Base-by-base conservation (phyloP, 306 rosid species). In the Medicago arabica region DNA sequence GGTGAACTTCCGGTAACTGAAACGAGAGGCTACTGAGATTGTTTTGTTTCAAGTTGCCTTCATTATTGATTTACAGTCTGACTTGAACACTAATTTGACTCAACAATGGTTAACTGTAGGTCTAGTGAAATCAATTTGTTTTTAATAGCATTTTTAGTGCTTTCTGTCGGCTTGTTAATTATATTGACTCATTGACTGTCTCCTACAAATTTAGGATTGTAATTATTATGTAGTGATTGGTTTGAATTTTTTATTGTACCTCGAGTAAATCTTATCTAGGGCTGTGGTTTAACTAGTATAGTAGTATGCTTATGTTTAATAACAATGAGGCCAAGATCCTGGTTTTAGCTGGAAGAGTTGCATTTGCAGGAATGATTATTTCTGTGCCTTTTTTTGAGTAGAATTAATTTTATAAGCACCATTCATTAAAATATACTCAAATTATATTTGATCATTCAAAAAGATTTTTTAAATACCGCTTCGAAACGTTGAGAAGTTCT, bases 1-100 rank as follows among this genome's bases (percentile, higher is more conserved):
- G 60, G 76, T 23, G 83, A 87, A 47, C 53, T 68, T 67, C 75
- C 73, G 17, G 51, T 57, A 36, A 83, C 74, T 14, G 83, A 71
- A 61, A 81, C 80, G 40, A 62, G 67, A 59, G 82, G 64, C 66
- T 75, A 67, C 69, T 89, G 87, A 91, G 46, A 68, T 43, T 65
- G 39, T 61, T 71, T 58, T 11, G 13, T 47, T 69, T 75, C 7
- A 64, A 41, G 17, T 49, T 75, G 41, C 64, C 67, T 43, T 73
- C 78, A 34, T 44, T 25, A 49, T 44, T 49, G 82, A 66, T 62
- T 67, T 72, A 39, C 74, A 63, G 47, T 67, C 25, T 50, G 57
- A 79, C 81, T 76, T 50, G 59, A 23, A 34, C 46, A 31, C 51
- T 59, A 53, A 49, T 44, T 72, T 75, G 64, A 5, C 31, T 67